Evolutionary conservation across 306 rosid species (phyloP).

Genomic region (Lathyrus sativus): DNA sequence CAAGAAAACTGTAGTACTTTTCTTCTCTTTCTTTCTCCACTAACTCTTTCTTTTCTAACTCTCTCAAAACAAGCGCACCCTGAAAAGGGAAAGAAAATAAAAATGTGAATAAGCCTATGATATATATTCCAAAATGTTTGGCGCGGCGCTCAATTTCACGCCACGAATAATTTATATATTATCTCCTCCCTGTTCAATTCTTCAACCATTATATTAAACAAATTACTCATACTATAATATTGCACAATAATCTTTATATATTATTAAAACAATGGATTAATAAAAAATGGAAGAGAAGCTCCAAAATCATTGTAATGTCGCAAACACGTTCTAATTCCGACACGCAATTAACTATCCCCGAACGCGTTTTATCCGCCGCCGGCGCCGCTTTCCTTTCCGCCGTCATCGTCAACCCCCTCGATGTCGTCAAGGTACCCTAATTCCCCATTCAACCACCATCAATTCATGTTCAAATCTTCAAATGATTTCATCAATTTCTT

Average conservation of each 20-base stretch:
- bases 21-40: too few species aligned
- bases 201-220: too few species aligned
- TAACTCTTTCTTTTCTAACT: too few species aligned
- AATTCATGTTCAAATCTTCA: neutral
- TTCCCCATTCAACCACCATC: neutral
- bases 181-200: neutral
- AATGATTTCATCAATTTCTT: neutral
- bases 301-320: constrained; percentile 19
- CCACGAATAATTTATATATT: constrained; percentile 54
- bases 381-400: constrained; percentile 89
- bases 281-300: neutral
- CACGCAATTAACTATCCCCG: constrained; percentile 53
- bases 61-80: too few species aligned
- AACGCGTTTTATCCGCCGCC: constrained; percentile 73
- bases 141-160: constrained; percentile 62
- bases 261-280: too few species aligned
- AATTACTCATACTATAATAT: too few species aligned
- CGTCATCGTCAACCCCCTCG: constrained; percentile 83
- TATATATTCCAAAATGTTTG: constrained; percentile 35
- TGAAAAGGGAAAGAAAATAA: neutral
- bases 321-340: constrained; percentile 40
- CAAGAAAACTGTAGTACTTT: too few species aligned
- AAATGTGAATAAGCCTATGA: neutral
- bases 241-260: neutral
- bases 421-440: constrained; percentile 74